These are phyloP conservation scores for Puya raimondii DNA, from an alignment of 176 grass and related monocot species.

Conservation along the genomic window DNA sequence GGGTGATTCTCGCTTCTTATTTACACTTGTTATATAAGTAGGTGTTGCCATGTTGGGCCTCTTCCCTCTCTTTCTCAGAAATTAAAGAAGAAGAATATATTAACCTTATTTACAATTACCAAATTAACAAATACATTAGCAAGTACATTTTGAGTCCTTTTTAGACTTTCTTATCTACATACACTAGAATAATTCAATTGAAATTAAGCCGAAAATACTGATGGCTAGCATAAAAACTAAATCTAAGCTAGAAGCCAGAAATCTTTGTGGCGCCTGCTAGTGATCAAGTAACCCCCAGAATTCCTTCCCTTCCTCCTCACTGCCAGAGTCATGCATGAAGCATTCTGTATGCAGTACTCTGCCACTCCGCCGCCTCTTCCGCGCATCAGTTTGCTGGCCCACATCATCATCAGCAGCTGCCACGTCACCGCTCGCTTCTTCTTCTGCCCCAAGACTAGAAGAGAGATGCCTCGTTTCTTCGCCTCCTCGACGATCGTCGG, in stretches of 20 bases:
- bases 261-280: slow-evolving; percentile 46
- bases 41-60: too few species aligned
- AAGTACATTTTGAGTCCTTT: too few species aligned
- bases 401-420: slow-evolving; percentile 21
- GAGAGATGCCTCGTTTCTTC: slow-evolving; percentile 37
- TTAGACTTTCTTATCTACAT: too few species aligned
- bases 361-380: slow-evolving; percentile 11
- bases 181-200: too few species aligned
- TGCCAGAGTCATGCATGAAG: slow-evolving; percentile 53
- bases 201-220: too few species aligned
- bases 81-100: too few species aligned
- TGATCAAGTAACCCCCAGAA: slow-evolving; percentile 57
- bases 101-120: too few species aligned
- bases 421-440: slow-evolving; percentile 16
- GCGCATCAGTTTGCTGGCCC: slow-evolving; percentile 8
- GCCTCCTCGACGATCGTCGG: slow-evolving; percentile 58
- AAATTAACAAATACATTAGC: too few species aligned
- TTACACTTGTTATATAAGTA: too few species aligned
- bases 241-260: slow-evolving; percentile 11
- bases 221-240: background rate
- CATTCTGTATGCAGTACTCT: slow-evolving; percentile 74
- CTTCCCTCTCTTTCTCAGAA: too few species aligned
- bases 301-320: slow-evolving; percentile 37
- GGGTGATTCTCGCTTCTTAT: too few species aligned
- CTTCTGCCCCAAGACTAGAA: slow-evolving; percentile 56